Base-by-base conservation (phyloP, 352 stramenopile genomes). In the Pythium vanterpoolii region DNA sequence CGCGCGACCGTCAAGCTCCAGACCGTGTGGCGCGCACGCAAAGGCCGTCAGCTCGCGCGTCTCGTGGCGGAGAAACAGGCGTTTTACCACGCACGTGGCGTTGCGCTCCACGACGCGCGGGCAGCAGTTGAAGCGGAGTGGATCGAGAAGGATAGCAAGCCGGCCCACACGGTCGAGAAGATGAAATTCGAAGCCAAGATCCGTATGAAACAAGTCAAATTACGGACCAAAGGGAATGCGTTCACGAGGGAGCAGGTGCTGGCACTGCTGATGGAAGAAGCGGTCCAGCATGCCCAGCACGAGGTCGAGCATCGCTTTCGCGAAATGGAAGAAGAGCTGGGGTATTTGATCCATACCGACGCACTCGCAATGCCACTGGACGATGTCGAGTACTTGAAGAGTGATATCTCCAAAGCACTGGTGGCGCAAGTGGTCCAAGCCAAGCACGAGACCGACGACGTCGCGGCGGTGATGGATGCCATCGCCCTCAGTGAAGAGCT, bases 141-240 rank as follows among this genome's bases (percentile, higher is more conserved):
- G 84, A 56, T 61, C 8, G 69, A 75, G 31, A 87, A 86, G 53
- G 87, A 96, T 23, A 72, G 66, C 9, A 86, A 87, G 50, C 73
- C 77, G 9, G 84, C 71, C 3, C 82, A 87, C 38, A 87, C 69
- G 28, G 74, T 96, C 11, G 87, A 89, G 59, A 94, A 95, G 71
- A 96, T 97, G 85, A 97, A 96, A 54, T 97, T 96, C 57, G 90
- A 98, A 58, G 89, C 90, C 2, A 96, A 95, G 65, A 91, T 98
- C 30, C 85, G 92, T 24, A 97, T 97, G 81, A 88, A 90, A 27
- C 92, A 98, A 66, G 89, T 93, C 18, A 96, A 96, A 65, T 66
- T 97, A 21, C 79, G 90, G 14, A 92, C 90, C 3, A 92, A 93
- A 47, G 89, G 88, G 5, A 84, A 93, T 23, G 59, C 66, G 23